Evolutionary conservation across 2,329 filamentous ascomycete genomes (phyloP), one percentile per base, ranked within the genome.

Genomic region (Parastagonospora avenae): DNA sequence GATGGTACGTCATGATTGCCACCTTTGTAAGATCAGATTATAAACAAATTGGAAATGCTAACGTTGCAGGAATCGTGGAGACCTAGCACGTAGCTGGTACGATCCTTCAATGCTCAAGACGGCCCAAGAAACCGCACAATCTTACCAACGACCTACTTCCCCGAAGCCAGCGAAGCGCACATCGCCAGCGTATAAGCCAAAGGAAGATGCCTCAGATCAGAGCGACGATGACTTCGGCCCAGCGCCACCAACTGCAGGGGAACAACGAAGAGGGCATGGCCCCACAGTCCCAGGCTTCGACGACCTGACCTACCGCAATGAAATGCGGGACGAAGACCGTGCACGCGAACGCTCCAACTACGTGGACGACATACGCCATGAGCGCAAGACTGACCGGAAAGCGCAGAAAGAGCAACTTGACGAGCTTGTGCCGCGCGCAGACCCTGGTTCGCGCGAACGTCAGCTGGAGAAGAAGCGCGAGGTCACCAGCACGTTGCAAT

Each of bases 11-110:
- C 33, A 12, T 7, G 27, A 30, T 43, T 27, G 9, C 3, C 2
- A n/a, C 1, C 5, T 9, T 12, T 11, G 10, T 8, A 31, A 2
- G 4, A 11, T 16, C 31, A 8, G 16, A 39, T 27, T 24, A 8
- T n/a, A 9, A 11, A 10, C 2, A 8, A 12, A 9, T 5, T 28
- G 35, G 16, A 43, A 43, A 63, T 58, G 60, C 80, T 85, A 72
- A 85, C 77, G 72, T 51, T 73, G 65, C 71, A 89, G 86, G 86
- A 99, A 99, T 77, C 84, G 85, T 64, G 88, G 87, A 68, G 90
- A 93, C 76, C 79, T 97, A 57, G 88, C 90, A 4, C 88, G 93
- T 73, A 91, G 91, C 40, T 99, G 93, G 93, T 99, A 97, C 74
- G 91, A 95, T 67, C 89, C 92, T 7, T 83, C 83, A 50, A 89